These are phyloP conservation scores for Ambrosiella beaveri DNA, from an alignment of 2,329 filamentous ascomycete genomes.

Conservation along the genomic window DNA sequence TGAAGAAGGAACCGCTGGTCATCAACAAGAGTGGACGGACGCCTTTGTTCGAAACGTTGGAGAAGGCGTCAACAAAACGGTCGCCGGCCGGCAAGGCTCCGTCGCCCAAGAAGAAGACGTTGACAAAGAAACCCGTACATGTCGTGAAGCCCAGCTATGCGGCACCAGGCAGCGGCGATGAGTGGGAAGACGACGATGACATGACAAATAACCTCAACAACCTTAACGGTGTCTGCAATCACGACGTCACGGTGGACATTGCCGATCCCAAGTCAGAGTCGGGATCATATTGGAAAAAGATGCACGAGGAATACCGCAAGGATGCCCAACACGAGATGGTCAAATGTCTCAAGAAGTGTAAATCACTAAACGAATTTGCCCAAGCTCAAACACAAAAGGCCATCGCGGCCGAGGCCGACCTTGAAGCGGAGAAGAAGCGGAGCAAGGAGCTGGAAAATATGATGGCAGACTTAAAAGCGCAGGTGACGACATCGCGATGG, in stretches of 20 bases:
- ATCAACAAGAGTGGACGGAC: slow-evolving; percentile 17
- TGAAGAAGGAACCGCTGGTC: slow-evolving; percentile 19
- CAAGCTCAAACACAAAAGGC: slow-evolving; percentile 61
- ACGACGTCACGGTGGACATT: slow-evolving; percentile 51
- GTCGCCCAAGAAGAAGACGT: background rate
- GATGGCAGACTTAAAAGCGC: slow-evolving; percentile 32
- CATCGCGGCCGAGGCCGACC: slow-evolving; percentile 43
- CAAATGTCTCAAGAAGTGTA: slow-evolving; percentile 52
- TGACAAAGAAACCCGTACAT: slow-evolving; percentile 11
- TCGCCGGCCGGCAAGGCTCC: background rate
- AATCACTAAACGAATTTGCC: slow-evolving; percentile 47
- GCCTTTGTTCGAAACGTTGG: slow-evolving; percentile 28
- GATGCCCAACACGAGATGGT: slow-evolving; percentile 58
- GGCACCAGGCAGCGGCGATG: slow-evolving; percentile 22
- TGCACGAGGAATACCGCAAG: slow-evolving; percentile 56
- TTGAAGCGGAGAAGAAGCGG: slow-evolving; percentile 51
- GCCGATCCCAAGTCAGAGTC: slow-evolving; percentile 60
- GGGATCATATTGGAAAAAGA: slow-evolving; percentile 63
- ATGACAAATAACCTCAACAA: slow-evolving; percentile 18
- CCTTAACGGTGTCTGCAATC: slow-evolving; percentile 28
- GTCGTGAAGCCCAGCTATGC: slow-evolving; percentile 5
- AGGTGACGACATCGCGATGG: slow-evolving; percentile 15
- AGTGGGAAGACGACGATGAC: slow-evolving; percentile 35
- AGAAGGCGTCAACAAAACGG: slow-evolving; percentile 24
- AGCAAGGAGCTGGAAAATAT: slow-evolving; percentile 46